Evolutionary conservation across 1,139 yeast species (phyloP).

Genomic region (Entelexis paramagnoliae): DNA sequence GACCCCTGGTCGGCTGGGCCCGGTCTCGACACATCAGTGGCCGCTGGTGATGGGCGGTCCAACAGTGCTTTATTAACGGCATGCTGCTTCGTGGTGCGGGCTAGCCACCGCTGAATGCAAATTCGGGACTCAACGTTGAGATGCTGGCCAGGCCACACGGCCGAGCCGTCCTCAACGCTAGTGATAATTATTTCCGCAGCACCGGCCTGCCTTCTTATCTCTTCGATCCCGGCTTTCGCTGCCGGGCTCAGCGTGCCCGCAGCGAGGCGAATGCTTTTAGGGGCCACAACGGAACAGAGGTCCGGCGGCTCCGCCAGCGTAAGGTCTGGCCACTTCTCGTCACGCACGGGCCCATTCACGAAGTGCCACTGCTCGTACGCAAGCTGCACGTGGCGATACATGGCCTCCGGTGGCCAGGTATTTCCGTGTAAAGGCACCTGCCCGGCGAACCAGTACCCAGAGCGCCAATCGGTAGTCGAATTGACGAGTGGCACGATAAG

Average conservation of each 20-base stretch:
- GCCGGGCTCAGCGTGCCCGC: conserved; percentile 21
- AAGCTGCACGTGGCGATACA: conserved; percentile 5
- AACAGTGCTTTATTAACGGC: background rate
- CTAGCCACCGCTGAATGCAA: conserved; percentile 20
- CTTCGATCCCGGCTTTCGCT: conserved; percentile 5
- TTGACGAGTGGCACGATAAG: conserved; percentile 15
- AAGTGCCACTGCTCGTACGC: conserved; percentile 7
- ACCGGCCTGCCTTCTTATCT: background rate
- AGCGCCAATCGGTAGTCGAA: conserved; percentile 16
- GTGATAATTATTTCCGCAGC: conserved; percentile 16
- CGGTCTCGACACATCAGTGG: no score
- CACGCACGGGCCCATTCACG: background rate
- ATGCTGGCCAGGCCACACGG: conserved; percentile 17
- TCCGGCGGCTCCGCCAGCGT: background rate
- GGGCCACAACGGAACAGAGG: conserved; percentile 8
- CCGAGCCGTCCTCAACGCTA: conserved; percentile 10
- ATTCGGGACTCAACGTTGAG: conserved; percentile 10
- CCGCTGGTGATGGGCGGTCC: no score
- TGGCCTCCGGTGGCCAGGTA: conserved; percentile 10
- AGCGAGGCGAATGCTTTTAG: conserved; percentile 16
- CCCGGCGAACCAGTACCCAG: conserved; percentile 20
- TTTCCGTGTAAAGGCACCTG: conserved; percentile 4
- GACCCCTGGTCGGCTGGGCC: no score
- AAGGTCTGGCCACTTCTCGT: background rate
- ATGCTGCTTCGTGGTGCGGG: background rate